Evolutionary conservation across 2,329 filamentous ascomycete species (phyloP).

Genomic region (Fusarium decemcellulare): DNA sequence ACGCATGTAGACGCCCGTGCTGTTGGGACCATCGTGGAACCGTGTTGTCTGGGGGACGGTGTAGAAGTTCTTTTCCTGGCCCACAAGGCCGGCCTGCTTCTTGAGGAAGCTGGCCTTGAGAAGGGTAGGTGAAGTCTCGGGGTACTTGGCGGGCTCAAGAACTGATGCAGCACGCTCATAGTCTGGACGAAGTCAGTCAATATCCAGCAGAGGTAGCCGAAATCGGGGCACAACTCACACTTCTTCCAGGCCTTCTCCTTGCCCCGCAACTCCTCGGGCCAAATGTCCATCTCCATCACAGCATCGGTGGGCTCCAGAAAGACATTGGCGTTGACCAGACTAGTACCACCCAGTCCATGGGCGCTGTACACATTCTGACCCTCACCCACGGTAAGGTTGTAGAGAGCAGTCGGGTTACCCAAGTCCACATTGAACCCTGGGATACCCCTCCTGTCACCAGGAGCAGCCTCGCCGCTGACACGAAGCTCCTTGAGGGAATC

Average conservation of each 20-base stretch:
- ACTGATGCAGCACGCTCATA: conserved; percentile 69
- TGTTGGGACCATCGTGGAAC: conserved; percentile 73
- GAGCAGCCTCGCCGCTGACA: conserved; percentile 65
- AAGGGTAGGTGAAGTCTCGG: conserved; percentile 68
- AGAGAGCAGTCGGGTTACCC: conserved; percentile 73
- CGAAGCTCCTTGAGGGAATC: conserved; percentile 68
- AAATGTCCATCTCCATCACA: conserved; percentile 67
- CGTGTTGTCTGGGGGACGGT: conserved; percentile 73
- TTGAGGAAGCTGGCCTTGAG: conserved; percentile 71
- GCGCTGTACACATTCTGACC: conserved; percentile 75
- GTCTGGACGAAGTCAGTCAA: conserved; percentile 56
- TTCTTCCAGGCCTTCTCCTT: conserved; percentile 55
- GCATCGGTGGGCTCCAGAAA: conserved; percentile 72
- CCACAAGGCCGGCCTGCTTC: conserved; percentile 68
- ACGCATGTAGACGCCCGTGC: conserved; percentile 75
- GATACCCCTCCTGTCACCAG: conserved; percentile 30
- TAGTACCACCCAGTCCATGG: conserved; percentile 76
- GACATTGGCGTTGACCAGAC: conserved; percentile 77
- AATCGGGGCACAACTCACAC: conserved; percentile 58
- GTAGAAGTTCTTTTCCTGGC: conserved; percentile 66
- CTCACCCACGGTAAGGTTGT: conserved; percentile 73
- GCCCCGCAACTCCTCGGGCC: conserved; percentile 71
- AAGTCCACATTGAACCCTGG: conserved; percentile 49
- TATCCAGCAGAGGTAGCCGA: background rate
- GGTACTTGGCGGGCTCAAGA: conserved; percentile 72